Conservation (phyloP, 805 yeast genomes). For the Naumovozyma baii region DNA sequence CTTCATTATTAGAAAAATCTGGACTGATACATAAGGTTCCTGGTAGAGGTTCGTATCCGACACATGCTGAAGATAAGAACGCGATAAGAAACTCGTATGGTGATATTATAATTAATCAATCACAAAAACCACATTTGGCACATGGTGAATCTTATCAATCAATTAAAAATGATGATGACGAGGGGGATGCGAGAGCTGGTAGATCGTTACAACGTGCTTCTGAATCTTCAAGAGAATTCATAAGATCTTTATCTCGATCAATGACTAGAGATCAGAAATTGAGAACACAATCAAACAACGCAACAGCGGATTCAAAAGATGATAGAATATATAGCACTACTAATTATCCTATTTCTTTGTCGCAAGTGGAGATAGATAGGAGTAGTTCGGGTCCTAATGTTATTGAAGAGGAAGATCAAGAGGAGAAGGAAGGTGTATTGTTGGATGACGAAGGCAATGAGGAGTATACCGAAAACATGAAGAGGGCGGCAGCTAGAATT, state of each 20-base stretch:
- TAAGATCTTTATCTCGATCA: constrained; percentile 39
- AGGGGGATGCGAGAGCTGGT: constrained; percentile 12
- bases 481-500: constrained; percentile 7
- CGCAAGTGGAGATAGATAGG: constrained; percentile 13
- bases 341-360: constrained; percentile 21
- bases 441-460: constrained; percentile 18
- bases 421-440: constrained; percentile 14
- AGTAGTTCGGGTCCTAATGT: constrained; percentile 20
- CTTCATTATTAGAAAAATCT: neutral
- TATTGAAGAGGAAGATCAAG: constrained; percentile 15
- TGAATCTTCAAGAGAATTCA: constrained; percentile 35
- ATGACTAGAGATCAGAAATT: constrained; percentile 19
- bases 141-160: constrained; percentile 69
- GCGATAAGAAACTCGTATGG: constrained; percentile 26
- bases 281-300: no score
- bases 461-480: constrained; percentile 9
- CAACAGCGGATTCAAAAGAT: no score
- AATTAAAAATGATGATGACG: constrained; percentile 37
- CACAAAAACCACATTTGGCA: constrained; percentile 53
- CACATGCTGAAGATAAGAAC: constrained; percentile 4
- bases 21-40: no score
- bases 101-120: constrained; percentile 19
- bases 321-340: constrained; percentile 18
- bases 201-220: constrained; percentile 21
- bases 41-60: no score